Base-by-base conservation (phyloP, 2,329 filamentous ascomycete genomes). In the Elsinoe ampelina region DNA sequence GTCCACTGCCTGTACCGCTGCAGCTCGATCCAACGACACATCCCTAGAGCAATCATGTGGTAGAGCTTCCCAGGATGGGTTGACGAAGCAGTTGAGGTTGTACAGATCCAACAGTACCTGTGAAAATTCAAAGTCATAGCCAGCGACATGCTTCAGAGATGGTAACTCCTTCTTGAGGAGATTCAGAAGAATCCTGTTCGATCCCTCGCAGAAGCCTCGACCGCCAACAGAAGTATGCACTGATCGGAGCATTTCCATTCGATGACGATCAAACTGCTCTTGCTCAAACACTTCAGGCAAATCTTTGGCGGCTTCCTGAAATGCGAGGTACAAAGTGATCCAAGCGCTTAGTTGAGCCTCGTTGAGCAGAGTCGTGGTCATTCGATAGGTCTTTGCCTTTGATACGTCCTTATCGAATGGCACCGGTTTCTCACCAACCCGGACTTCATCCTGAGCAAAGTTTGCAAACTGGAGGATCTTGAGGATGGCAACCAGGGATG, bases 321-420 rank as follows among this genome's bases (percentile, higher is more conserved):
- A 70, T 54, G 96, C 73, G 0, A 82, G 80, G 66, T 96, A 98
- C 61, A 92, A 84, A 38, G 97, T 73, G 36, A 87, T 89, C 92
- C 93, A 97, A 10, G 85, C 82, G 34, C 89, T 84, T 2, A 95
- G 81, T 65, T 95, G 86, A 77, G 95, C 86, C 63, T 97, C 90
- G 39, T 89, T 84, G 42, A 97, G 17, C 13, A 48, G 34, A 34
- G 12, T 48, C 13, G 41, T 45, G 8, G 39, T 48, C 41, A 35
- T 32, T n/a, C 54, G 22, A 48, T 47, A 56, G 5, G 54, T 56
- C 42, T 48, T 56, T 15, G 54, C 54, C 15, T 45, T 42, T 2
- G 39, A 45, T 17, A 19, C 32, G 19, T 56, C 54, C 41, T 56
- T 56, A 1, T 56, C 54, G 30, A 56, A 56, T 30, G 54, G 54